Conservation (phyloP, 345 rosid genomes). For the Rhodomyrtus tomentosa region DNA sequence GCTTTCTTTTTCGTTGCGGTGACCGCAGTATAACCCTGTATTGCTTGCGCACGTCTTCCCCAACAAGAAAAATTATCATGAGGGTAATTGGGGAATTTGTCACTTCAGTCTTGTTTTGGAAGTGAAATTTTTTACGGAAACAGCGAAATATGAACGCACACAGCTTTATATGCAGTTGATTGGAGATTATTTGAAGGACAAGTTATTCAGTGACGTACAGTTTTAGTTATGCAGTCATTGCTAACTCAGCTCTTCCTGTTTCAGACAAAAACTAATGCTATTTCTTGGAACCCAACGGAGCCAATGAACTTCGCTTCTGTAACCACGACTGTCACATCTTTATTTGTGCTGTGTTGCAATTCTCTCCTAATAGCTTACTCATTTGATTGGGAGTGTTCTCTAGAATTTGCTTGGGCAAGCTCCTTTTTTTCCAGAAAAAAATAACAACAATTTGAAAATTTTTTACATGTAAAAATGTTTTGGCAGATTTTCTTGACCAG, state of each 20-base stretch:
- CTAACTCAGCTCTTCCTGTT: conserved; percentile 1
- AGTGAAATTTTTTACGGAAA: neutral
- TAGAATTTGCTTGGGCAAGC: neutral
- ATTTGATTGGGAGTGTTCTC: neutral
- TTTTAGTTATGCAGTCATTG: neutral
- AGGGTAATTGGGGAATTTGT: conserved; percentile 30
- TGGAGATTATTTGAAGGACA: neutral
- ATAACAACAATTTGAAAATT: neutral
- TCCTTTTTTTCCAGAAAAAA: neutral
- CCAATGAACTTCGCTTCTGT: conserved; percentile 96
- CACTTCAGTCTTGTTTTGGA: neutral
- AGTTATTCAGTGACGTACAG: neutral
- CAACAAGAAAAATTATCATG: conserved; percentile 78
- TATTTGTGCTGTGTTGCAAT: neutral
- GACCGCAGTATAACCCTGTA: conserved; percentile 72
- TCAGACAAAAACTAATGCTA: conserved; percentile 85
- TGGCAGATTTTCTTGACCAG: neutral
- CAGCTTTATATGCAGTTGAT: neutral
- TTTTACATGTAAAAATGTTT: neutral
- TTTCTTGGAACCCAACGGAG: conserved; percentile 98
- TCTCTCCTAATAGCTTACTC: neutral
- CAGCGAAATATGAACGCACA: neutral
- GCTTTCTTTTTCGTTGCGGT: conserved; percentile 18
- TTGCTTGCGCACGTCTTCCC: conserved; percentile 74
- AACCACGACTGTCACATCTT: conserved; percentile 19